A percentile compares a stretch with the other conserved stretches of the same genome.
Conservation (phyloP, 2,329 filamentous ascomycete species). For the Lecanicillium sp. region DNA sequence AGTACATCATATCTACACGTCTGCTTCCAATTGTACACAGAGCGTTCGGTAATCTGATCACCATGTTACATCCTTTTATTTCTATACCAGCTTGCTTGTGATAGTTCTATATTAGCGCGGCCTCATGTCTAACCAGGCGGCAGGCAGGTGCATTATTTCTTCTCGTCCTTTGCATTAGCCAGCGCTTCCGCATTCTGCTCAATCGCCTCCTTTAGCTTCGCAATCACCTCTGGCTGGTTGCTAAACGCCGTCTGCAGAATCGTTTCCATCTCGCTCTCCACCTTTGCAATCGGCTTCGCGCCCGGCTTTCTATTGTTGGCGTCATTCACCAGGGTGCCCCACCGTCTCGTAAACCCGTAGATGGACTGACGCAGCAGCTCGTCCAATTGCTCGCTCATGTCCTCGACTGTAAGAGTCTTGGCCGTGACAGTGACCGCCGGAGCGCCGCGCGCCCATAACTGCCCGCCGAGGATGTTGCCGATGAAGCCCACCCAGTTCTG, state of each 20-base stretch:
- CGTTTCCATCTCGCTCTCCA: slow-evolving; percentile 49
- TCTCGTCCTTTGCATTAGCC: slow-evolving; percentile 32
- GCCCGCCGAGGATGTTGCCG: slow-evolving; percentile 47
- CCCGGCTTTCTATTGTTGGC: slow-evolving; percentile 39
- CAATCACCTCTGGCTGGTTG: slow-evolving; percentile 50
- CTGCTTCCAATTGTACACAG: too few relatives aligned
- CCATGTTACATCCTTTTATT: too few relatives aligned
- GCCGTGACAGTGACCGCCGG: slow-evolving; percentile 24
- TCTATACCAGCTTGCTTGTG: too few relatives aligned
- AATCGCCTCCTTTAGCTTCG: slow-evolving; percentile 54
- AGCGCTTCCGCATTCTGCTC: slow-evolving; percentile 48
- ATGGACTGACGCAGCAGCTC: slow-evolving; percentile 56
- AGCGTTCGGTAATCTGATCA: too few relatives aligned
- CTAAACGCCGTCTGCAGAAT: slow-evolving; percentile 51
- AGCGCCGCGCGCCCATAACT: slow-evolving; percentile 36
- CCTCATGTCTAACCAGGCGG: too few relatives aligned
- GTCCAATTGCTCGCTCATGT: slow-evolving; percentile 58
- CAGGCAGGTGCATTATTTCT: slow-evolving; percentile 21
- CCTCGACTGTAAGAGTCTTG: slow-evolving; percentile 39
- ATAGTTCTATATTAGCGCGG: too few relatives aligned
- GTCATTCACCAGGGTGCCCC: slow-evolving; percentile 44
- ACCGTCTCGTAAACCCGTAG: slow-evolving; percentile 54
- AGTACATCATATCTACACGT: too few relatives aligned
- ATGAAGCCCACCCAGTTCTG: slow-evolving; percentile 54
- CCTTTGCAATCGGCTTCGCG: slow-evolving; percentile 41